phyloP scores from a whole-genome alignment of 1,284 basidiomycete species.

The Entoloma clypeatum region DNA sequence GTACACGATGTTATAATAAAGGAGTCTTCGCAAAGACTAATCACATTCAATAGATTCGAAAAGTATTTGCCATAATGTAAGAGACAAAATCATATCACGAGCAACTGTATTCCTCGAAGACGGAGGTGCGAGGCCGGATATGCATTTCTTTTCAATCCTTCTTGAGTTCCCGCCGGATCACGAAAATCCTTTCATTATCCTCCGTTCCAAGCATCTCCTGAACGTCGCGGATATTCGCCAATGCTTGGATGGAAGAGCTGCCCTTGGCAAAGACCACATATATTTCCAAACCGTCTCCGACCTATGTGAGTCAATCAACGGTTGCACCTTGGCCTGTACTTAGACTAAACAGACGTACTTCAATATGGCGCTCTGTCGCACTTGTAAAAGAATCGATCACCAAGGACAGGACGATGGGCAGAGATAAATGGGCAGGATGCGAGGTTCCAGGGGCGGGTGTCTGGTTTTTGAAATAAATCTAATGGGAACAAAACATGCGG shows the following conservation, averaged over 20 bases:
- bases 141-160: constrained; percentile 33
- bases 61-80: no score
- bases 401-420: constrained; percentile 76
- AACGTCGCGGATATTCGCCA: constrained; percentile 54
- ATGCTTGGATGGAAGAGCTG: constrained; percentile 52
- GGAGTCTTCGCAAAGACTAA: no score
- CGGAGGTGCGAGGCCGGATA: constrained; percentile 17
- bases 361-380: constrained; percentile 95
- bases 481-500: constrained; percentile 18
- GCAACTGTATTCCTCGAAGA: no score
- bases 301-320: constrained; percentile 40
- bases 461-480: constrained; percentile 98
- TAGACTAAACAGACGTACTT: constrained; percentile 46
- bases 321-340: constrained; percentile 11
- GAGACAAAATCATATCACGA: no score
- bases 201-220: constrained; percentile 57
- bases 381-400: constrained; percentile 92
- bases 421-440: constrained; percentile 78
- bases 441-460: constrained; percentile 58
- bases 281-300: constrained; percentile 91
- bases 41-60: no score
- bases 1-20: no score
- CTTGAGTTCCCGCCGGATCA: constrained; percentile 72
- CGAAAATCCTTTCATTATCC: constrained; percentile 70
- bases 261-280: constrained; percentile 78